Evolutionary conservation across 257 asterid species (phyloP).

Genomic region (Nicotiana obtusifolia): DNA sequence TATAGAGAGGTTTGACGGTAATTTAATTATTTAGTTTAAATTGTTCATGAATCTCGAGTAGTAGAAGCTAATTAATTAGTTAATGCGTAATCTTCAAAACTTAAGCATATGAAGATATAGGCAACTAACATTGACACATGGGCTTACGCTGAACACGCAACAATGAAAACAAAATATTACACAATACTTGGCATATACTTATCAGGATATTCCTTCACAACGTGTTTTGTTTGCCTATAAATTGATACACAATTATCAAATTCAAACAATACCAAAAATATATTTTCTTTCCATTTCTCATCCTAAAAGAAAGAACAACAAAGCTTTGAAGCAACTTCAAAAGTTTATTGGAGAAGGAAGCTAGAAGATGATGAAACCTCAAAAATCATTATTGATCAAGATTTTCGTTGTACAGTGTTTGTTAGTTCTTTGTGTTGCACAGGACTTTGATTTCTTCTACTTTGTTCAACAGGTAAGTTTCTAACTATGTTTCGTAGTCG

Average conservation of each 20-base stretch:
- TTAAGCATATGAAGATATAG: not conserved
- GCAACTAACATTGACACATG: not conserved
- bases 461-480: constrained; percentile 36
- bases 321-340: constrained; percentile 1
- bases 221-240: not conserved
- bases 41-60: not conserved
- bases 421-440: constrained; percentile 14
- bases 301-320: not conserved
- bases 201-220: constrained; percentile 4
- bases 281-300: not conserved
- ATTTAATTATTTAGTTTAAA: not conserved
- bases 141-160: not conserved
- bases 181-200: not conserved
- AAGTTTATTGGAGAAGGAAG: not conserved
- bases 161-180: too few relatives aligned
- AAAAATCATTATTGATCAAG: constrained; percentile 12
- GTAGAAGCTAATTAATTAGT: not conserved
- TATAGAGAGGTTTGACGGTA: too few relatives aligned
- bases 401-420: constrained; percentile 16
- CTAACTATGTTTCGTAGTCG: not conserved
- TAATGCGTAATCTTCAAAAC: not conserved
- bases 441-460: constrained; percentile 38
- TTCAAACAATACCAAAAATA: not conserved
- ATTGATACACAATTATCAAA: not conserved
- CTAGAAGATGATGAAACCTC: constrained; percentile 10